Conservation (phyloP, 805 yeast species). For the Wickerhamiella hasegawae region DNA sequence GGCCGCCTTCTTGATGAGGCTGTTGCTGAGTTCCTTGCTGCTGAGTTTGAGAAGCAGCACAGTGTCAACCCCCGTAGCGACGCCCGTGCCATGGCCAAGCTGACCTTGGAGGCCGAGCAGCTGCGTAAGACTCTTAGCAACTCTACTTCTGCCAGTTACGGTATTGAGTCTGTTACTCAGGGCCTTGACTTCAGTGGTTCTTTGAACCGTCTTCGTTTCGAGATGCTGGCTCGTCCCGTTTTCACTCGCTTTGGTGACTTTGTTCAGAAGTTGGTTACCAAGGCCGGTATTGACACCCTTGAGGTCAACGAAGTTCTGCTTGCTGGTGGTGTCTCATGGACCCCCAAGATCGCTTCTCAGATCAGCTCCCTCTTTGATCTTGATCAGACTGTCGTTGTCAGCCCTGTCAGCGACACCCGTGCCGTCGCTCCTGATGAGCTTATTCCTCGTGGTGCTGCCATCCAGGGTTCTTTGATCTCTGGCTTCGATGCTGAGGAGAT, state of each 20-base stretch:
- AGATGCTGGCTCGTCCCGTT: slow-evolving; percentile 67
- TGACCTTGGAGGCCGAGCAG: slow-evolving; percentile 62
- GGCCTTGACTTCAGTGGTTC: slow-evolving; percentile 89
- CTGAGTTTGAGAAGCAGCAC: slow-evolving; percentile 84
- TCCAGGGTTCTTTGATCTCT: slow-evolving; percentile 74
- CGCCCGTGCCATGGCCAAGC: slow-evolving; percentile 77
- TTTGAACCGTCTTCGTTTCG: slow-evolving; percentile 87
- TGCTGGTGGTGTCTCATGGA: slow-evolving; percentile 85
- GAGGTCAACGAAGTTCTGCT: slow-evolving; percentile 84
- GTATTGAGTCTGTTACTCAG: slow-evolving; percentile 86
- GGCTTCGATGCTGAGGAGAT: slow-evolving; percentile 76
- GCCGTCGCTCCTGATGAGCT: slow-evolving; percentile 80
- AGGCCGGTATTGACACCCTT: slow-evolving; percentile 71
- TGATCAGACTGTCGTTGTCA: slow-evolving; percentile 42
- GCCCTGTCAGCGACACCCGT: slow-evolving; percentile 63
- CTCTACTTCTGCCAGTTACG: slow-evolving; percentile 74
- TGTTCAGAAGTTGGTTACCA: slow-evolving; percentile 54
- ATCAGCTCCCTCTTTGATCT: slow-evolving; percentile 69
- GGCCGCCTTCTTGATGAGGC: slow-evolving; percentile 76
- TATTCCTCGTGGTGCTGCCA: slow-evolving; percentile 86
- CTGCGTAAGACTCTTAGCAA: slow-evolving; percentile 87
- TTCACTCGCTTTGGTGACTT: slow-evolving; percentile 62
- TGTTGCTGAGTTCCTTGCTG: slow-evolving; percentile 69
- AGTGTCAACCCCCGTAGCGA: slow-evolving; percentile 64
- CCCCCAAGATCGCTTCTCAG: slow-evolving; percentile 77